phyloP scores from a whole-genome alignment of 2,329 filamentous ascomycete genomes.

The Chalara sp. region DNA sequence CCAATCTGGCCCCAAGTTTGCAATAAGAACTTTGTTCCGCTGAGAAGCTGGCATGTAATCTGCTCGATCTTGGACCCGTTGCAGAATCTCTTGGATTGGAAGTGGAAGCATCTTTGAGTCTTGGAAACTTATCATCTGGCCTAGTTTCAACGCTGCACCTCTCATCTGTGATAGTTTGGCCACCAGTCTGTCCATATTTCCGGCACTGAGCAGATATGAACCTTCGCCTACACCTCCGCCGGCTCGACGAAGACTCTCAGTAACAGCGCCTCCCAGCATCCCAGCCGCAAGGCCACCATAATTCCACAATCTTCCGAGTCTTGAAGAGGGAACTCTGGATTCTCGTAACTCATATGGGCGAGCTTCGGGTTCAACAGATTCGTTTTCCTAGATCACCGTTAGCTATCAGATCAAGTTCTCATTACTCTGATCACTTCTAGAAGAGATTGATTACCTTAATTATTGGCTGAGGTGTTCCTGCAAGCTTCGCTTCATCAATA shows the following conservation, averaged over 20 bases:
- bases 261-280: constrained; percentile 89
- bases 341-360: constrained; percentile 67
- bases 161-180: constrained; percentile 92
- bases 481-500: constrained; percentile 33
- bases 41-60: constrained; percentile 98
- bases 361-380: constrained; percentile 17
- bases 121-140: constrained; percentile 98
- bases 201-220: constrained; percentile 79
- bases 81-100: constrained; percentile 80
- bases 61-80: constrained; percentile 90
- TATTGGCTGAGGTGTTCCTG: constrained; percentile 26
- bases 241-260: constrained; percentile 74
- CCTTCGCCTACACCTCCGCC: constrained; percentile 63
- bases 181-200: constrained; percentile 89
- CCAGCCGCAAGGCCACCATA: constrained; percentile 89
- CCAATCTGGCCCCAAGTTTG: constrained; percentile 80
- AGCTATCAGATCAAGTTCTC: constrained; percentile 35
- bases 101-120: constrained; percentile 90
- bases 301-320: constrained; percentile 86
- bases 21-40: constrained; percentile 72
- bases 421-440: background rate
- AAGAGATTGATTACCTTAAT: too few species aligned
- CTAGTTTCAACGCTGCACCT: constrained; percentile 91
- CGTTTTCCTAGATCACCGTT: constrained; percentile 30
- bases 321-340: constrained; percentile 82